Evolutionary conservation across 352 stramenopile genomes (phyloP), one percentile per base, ranked within the genome.

Genomic region (Proteromonas lacertae): DNA sequence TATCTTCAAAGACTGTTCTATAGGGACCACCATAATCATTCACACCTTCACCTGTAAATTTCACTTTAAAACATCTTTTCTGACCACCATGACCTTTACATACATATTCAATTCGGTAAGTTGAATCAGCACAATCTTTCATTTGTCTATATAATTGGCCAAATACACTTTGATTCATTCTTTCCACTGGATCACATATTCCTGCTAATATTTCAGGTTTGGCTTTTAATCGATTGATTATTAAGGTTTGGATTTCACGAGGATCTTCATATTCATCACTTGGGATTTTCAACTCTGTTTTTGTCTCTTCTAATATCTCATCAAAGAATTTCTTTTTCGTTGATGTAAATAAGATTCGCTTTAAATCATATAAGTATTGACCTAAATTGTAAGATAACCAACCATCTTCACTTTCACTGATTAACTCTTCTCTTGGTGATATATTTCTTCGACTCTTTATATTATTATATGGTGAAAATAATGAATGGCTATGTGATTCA

Each of bases 1-100:
- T 67, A 51, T 93, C 76, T 45, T 91, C 80, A 48, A 93, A 96
- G 2, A 91, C 69, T 17, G 87, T 80, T 28, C 84, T 61, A 56
- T 96, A 96, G 12, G 84, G 84, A 2, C 84, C 84, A 38, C 81
- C 87, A 40, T 97, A 92, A 56, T 97, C 84, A 50, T 95, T 92
- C 19, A 94, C 84, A 31, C 82, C 81, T 53, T 97, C 82, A 37
- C 79, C 78, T 29, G 93, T 56, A 33, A 97, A 84, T 45, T 94
- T 96, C 19, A 44, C 21, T 53, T 94, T 94, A 49, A 95, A 96
- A 34, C 74, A 74, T 32, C 84, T 62, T 31, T 84, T 76, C 50
- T 96, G 84, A 3, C 80, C 78, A 24, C 78, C 80, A 39, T 95
- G 79, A 20, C 80, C 79, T 43, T 92, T 92, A 24, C 79, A 79